Percentiles rank a stretch among this genome's conserved stretches.
Evolutionary conservation across 331 rosid genomes (phyloP).

Genomic region (Malus hybrid): DNA sequence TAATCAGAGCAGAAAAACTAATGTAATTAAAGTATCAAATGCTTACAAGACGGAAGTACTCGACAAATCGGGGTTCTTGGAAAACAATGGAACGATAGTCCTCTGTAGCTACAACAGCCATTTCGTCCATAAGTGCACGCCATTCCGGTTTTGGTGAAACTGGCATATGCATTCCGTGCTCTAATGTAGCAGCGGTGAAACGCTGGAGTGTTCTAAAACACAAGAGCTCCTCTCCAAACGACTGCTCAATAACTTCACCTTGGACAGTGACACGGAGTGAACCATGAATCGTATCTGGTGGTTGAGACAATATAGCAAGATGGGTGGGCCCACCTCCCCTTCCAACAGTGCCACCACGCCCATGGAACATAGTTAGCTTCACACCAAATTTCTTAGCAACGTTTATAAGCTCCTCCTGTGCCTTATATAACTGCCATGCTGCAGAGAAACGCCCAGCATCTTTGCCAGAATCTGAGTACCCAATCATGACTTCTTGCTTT

Average conservation of each 20-base stretch:
- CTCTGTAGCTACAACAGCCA: conserved; percentile 88
- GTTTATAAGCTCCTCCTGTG: conserved; percentile 91
- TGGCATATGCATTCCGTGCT: conserved; percentile 88
- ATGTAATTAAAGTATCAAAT: conserved; percentile 1
- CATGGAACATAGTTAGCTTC: conserved; percentile 96
- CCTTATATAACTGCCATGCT: conserved; percentile 98
- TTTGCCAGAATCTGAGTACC: conserved; percentile 97
- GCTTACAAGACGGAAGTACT: conserved; percentile 94
- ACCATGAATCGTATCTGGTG: conserved; percentile 92
- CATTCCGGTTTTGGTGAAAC: conserved; percentile 94
- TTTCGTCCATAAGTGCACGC: conserved; percentile 84
- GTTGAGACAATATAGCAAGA: conserved; percentile 96
- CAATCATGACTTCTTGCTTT: conserved; percentile 99
- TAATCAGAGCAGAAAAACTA: neutral
- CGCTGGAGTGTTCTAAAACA: conserved; percentile 96
- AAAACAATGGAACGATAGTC: conserved; percentile 95
- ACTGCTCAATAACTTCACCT: conserved; percentile 96
- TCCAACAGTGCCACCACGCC: conserved; percentile 99
- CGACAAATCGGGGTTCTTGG: conserved; percentile 91
- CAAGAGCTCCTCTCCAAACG: conserved; percentile 89
- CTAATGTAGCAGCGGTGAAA: conserved; percentile 89
- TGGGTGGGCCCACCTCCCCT: conserved; percentile 99
- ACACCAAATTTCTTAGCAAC: conserved; percentile 82
- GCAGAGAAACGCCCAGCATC: conserved; percentile 99
- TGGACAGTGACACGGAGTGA: conserved; percentile 97